These are phyloP conservation scores for Glycyrrhiza uralensis DNA, from an alignment of 306 rosid species.

Conservation along the genomic window DNA sequence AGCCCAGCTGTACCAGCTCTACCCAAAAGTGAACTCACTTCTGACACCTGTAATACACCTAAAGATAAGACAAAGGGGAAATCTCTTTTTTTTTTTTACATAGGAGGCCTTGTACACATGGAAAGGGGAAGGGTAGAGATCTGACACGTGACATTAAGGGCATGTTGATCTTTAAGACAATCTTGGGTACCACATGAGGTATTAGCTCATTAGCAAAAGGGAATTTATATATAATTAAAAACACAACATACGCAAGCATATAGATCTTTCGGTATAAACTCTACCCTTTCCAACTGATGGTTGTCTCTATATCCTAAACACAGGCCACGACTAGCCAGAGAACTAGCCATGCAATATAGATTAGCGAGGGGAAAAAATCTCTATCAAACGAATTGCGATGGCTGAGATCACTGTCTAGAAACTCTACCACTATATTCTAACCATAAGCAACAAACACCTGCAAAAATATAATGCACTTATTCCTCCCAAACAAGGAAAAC, in stretches of 20 bases:
- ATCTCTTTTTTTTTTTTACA: neutral
- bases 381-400: neutral
- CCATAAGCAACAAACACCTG: neutral
- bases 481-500: constrained; percentile 4
- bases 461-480: neutral
- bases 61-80: constrained; percentile 17
- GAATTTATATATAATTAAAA: neutral
- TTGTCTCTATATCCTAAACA: neutral
- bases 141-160: constrained; percentile 8
- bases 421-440: neutral
- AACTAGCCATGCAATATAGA: neutral
- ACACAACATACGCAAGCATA: neutral
- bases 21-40: constrained; percentile 88
- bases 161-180: neutral
- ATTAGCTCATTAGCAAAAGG: constrained; percentile 5
- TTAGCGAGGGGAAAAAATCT: neutral
- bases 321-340: neutral
- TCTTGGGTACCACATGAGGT: neutral
- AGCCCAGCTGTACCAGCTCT: constrained; percentile 97
- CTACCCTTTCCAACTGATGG: neutral
- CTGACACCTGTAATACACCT: constrained; percentile 71
- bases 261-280: neutral
- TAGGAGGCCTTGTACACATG: neutral
- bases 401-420: neutral
- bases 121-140: neutral